Base-by-base conservation (phyloP, 2,329 filamentous ascomycete species). In the Monilinia aucupariae region DNA sequence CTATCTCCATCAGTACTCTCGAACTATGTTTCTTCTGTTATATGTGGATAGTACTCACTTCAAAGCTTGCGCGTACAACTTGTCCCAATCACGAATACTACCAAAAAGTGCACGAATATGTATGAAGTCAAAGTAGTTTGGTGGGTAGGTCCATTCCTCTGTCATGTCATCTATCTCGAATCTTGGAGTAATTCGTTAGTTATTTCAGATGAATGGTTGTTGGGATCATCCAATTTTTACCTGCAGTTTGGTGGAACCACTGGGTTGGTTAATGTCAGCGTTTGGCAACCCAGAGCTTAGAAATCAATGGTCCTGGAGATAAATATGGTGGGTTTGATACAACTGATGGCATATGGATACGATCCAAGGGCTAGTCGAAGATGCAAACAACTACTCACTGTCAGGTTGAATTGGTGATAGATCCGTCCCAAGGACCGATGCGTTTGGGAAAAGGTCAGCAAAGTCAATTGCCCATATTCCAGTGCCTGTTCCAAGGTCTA, bases 101-200 rank as follows among this genome's bases (percentile, higher is more conserved):
- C 85, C 86, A 12, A 79, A 78, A 72, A 88, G 76, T 68, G 83
- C 76, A 62, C 82, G 79, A 3, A 82, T 79, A 71, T 86, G 85
- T 67, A 88, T 80, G 67, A 81, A 83, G 73, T 87, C 84, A 68
- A 85, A 83, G 64, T 79, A 74, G 65, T 85, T 79, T 12, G 66
- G 61, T 2, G 68, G 68, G 63, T 75, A 77, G 67, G 77, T 74
- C 76, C 77, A 78, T 34, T 70, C 65, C 43, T 75, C 71, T 27
- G 80, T 76, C 39, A 81, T 82, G 70, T 89, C 86, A 69, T 89
- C 85, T 58, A 89, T 80, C 54, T 86, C 79, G 68, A 88, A 89
- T 61, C 81, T 79, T 66, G 13, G 17, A 39, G 45, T 5, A 0
- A 27, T 17, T 27, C 7, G 22, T 62, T n/a, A 62, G 51, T 27